phyloP scores from a whole-genome alignment of 2,329 filamentous ascomycete species.

The Monilinia vaccinii-corymbosi region DNA sequence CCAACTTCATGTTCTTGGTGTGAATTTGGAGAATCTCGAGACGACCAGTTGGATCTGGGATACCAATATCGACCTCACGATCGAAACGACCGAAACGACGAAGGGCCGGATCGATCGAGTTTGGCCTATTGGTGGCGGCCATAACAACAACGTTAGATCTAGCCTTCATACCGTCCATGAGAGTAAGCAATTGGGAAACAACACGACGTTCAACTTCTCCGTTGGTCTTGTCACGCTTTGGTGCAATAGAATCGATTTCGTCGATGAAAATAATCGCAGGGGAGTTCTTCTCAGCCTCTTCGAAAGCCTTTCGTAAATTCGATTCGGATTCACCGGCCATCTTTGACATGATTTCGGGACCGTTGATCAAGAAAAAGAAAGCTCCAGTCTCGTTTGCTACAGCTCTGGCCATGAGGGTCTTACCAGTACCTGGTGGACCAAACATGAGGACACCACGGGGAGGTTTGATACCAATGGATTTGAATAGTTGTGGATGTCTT shows the following conservation, averaged over 20 bases:
- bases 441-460: constrained; percentile 95
- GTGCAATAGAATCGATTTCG: constrained; percentile 97
- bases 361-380: constrained; percentile 99
- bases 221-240: constrained; percentile 99
- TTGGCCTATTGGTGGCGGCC: constrained; percentile 97
- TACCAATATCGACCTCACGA: constrained; percentile 96
- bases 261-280: constrained; percentile 99
- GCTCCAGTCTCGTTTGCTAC: constrained; percentile 98
- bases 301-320: constrained; percentile 96
- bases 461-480: constrained; percentile 99
- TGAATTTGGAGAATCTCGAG: constrained; percentile 98
- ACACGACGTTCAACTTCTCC: constrained; percentile 98
- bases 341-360: constrained; percentile 99
- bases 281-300: constrained; percentile 99
- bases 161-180: constrained; percentile 99
- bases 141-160: constrained; percentile 98
- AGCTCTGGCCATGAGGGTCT: constrained; percentile 97
- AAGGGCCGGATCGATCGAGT: constrained; percentile 96
- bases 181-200: constrained; percentile 88
- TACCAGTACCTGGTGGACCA: constrained; percentile 96
- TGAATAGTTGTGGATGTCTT: constrained; percentile 97
- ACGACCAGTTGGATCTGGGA: constrained; percentile 94
- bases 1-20: constrained; percentile 99
- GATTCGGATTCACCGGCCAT: constrained; percentile 99
- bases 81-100: constrained; percentile 98